phyloP scores from a whole-genome alignment of 164 flowering plant genomes.

The Brasenia schreberi region DNA sequence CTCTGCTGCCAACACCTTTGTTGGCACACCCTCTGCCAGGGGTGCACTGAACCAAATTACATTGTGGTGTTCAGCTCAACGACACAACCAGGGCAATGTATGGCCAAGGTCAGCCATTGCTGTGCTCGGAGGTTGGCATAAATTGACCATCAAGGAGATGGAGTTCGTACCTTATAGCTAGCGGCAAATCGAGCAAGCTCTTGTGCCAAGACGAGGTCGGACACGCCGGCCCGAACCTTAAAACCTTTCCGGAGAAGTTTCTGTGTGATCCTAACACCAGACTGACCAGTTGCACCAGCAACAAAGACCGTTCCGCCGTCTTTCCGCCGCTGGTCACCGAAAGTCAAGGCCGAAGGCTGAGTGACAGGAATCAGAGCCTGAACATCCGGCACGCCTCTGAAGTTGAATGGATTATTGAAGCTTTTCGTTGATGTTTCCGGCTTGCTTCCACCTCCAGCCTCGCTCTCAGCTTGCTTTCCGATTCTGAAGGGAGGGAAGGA shows the following conservation, averaged over 20 bases:
- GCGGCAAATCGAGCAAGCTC: constrained; percentile 77
- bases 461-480: constrained; percentile 19
- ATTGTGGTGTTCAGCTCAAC: no score
- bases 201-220: constrained; percentile 78
- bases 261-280: constrained; percentile 73
- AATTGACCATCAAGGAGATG: neutral
- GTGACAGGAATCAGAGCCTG: constrained; percentile 42
- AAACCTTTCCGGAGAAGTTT: constrained; percentile 64
- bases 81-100: neutral
- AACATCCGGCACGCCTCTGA: constrained; percentile 20
- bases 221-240: constrained; percentile 81
- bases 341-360: constrained; percentile 26
- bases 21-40: no score
- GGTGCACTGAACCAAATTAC: no score
- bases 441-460: constrained; percentile 8
- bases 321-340: constrained; percentile 40
- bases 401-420: neutral
- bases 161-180: constrained; percentile 48
- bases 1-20: no score
- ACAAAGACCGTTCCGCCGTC: constrained; percentile 81
- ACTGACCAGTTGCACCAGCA: constrained; percentile 84
- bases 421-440: constrained; percentile 1
- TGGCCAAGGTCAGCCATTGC: neutral
- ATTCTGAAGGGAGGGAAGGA: constrained; percentile 7
- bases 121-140: neutral